Evolutionary conservation across 345 rosid species (phyloP).

Genomic region (Trapa incisa): DNA sequence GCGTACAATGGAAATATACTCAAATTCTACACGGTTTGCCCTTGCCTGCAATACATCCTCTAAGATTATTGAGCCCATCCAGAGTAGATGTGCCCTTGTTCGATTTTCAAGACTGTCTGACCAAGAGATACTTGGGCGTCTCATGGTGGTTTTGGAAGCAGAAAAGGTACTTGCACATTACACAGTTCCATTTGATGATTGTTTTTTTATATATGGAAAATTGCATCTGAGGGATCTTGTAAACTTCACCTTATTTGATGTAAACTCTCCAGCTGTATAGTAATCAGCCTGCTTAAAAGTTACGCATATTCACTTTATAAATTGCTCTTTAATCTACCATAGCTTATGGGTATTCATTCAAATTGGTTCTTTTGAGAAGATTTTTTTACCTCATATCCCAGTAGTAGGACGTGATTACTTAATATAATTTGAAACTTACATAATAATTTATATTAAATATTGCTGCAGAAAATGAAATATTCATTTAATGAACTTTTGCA

Average conservation of each 20-base stretch:
- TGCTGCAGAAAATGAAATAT: neutral
- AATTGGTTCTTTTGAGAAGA: neutral
- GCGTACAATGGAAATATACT: conserved; percentile 92
- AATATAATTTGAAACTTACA: neutral
- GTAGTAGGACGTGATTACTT: neutral
- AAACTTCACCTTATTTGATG: neutral
- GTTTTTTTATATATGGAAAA: neutral
- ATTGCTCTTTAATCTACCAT: neutral
- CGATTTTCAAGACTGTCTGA: conserved; percentile 91
- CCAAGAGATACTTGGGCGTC: conserved; percentile 84
- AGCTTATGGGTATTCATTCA: neutral
- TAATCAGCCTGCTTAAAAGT: neutral
- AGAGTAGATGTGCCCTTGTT: conserved; percentile 95
- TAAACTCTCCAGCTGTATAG: neutral
- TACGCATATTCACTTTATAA: neutral
- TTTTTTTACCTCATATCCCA: neutral
- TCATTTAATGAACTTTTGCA: neutral
- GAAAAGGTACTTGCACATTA: conserved; percentile 45
- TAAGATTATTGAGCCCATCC: conserved; percentile 91
- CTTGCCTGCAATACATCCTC: conserved; percentile 89
- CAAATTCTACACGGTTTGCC: conserved; percentile 90
- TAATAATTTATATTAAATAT: neutral
- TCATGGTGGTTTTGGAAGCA: conserved; percentile 72
- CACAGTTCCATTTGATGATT: neutral
- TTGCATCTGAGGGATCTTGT: neutral